Evolutionary conservation across 2,329 filamentous ascomycete genomes (phyloP).

Genomic region (Beauveria bassiana): DNA sequence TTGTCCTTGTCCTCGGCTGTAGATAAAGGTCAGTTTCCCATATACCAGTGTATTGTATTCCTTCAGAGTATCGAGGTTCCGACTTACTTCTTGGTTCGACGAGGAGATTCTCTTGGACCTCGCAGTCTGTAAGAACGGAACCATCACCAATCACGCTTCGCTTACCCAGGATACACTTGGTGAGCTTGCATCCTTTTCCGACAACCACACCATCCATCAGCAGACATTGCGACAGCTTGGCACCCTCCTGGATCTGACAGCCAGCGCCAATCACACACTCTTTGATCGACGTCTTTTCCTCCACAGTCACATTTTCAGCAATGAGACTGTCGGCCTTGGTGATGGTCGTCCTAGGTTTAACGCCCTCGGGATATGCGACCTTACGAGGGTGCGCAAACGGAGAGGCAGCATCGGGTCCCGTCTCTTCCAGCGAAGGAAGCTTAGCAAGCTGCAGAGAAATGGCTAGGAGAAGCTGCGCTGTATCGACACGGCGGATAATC

Average conservation of each 20-base stretch:
- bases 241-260: slow-evolving; percentile 80
- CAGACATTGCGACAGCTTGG: slow-evolving; percentile 76
- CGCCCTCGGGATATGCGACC: slow-evolving; percentile 72
- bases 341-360: slow-evolving; percentile 74
- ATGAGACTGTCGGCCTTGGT: slow-evolving; percentile 75
- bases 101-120: slow-evolving; percentile 84
- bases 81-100: slow-evolving; percentile 68
- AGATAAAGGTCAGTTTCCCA: slow-evolving; percentile 13
- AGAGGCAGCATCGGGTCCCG: slow-evolving; percentile 48
- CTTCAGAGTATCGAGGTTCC: neutral
- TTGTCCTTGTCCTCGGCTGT: slow-evolving; percentile 59
- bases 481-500: slow-evolving; percentile 83
- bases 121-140: slow-evolving; percentile 75
- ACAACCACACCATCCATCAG: slow-evolving; percentile 89
- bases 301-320: slow-evolving; percentile 80
- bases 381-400: slow-evolving; percentile 74
- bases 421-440: slow-evolving; percentile 62
- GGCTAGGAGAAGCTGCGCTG: slow-evolving; percentile 68
- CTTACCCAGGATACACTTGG: slow-evolving; percentile 78
- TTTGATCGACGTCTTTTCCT: slow-evolving; percentile 87
- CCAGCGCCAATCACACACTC: slow-evolving; percentile 82
- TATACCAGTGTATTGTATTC: slow-evolving; percentile 8
- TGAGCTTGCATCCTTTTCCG: slow-evolving; percentile 76
- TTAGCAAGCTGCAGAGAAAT: slow-evolving; percentile 84
- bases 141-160: slow-evolving; percentile 77